A percentile compares a stretch with the other conserved stretches of the same genome.
Evolutionary conservation across 2,329 filamentous ascomycete species (phyloP).

Genomic region (Calonectria ilicicola): DNA sequence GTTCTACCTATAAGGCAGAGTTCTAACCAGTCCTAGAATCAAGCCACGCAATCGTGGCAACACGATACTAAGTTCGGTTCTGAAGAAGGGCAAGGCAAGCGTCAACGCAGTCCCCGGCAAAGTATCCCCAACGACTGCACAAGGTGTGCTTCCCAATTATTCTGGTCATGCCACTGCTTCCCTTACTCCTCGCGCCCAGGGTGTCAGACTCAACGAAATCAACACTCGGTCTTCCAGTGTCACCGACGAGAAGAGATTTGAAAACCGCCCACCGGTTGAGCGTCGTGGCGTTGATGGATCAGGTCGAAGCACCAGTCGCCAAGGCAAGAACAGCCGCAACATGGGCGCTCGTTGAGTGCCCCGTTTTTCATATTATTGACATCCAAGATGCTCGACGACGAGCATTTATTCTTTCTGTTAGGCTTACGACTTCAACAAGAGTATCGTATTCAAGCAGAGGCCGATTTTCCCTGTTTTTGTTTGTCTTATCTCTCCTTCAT

Average conservation of each 20-base stretch:
- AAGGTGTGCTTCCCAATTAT: slow-evolving; percentile 66
- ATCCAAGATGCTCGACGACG: slow-evolving; percentile 21
- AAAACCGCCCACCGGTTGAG: slow-evolving; percentile 57
- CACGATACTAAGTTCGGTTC: slow-evolving; percentile 62
- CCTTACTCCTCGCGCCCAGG: slow-evolving; percentile 49
- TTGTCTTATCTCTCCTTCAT: slow-evolving; percentile 21
- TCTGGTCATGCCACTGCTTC: slow-evolving; percentile 65
- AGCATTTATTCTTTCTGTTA: slow-evolving; percentile 49
- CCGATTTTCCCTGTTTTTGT: slow-evolving; percentile 26
- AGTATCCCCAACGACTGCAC: slow-evolving; percentile 65
- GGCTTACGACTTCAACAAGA: slow-evolving; percentile 47
- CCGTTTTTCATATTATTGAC: background rate
- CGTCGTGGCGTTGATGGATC: slow-evolving; percentile 27
- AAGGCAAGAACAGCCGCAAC: slow-evolving; percentile 27
- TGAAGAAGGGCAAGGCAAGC: slow-evolving; percentile 65
- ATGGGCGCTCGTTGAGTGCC: slow-evolving; percentile 31
- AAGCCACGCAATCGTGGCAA: slow-evolving; percentile 49
- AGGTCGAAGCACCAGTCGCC: slow-evolving; percentile 28
- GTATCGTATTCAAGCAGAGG: background rate
- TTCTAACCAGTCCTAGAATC: slow-evolving; percentile 45
- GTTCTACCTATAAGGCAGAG: background rate
- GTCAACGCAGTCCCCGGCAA: slow-evolving; percentile 59
- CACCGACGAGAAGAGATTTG: slow-evolving; percentile 52
- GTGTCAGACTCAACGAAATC: slow-evolving; percentile 41
- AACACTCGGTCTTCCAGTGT: slow-evolving; percentile 33